Percentiles rank a stretch among this genome's conserved stretches.
Evolutionary conservation across 2,329 filamentous ascomycete genomes (phyloP).

Genomic region (Colletotrichum gloeosporioides): DNA sequence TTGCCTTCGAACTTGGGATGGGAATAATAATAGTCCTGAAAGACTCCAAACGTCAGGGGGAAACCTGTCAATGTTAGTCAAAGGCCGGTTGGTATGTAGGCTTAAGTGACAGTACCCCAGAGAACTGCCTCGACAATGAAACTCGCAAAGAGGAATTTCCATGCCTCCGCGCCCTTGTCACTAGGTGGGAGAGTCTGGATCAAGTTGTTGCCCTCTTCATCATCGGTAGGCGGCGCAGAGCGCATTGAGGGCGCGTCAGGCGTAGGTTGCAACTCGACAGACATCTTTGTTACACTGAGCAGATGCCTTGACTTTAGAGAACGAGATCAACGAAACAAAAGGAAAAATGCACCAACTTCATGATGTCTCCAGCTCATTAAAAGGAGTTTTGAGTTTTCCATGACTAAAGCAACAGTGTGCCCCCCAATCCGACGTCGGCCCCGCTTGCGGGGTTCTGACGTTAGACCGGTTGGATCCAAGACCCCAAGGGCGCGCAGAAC

Average conservation of each 20-base stretch:
- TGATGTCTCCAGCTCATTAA: background rate
- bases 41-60: constrained; percentile 31
- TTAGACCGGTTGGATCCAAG: background rate
- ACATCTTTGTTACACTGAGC: background rate
- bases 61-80: constrained; percentile 23
- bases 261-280: background rate
- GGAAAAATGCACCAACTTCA: background rate
- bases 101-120: constrained; percentile 22
- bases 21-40: constrained; percentile 32
- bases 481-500: background rate
- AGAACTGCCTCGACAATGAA: constrained; percentile 29
- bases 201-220: constrained; percentile 14
- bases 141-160: constrained; percentile 25
- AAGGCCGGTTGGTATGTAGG: accelerated
- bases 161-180: constrained; percentile 25
- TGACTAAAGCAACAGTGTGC: background rate
- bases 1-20: constrained; percentile 27
- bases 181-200: constrained; percentile 23
- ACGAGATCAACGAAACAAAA: background rate
- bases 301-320: background rate
- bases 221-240: background rate
- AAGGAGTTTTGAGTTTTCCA: background rate
- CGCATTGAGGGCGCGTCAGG: background rate
- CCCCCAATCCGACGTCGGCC: background rate
- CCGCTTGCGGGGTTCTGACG: background rate